These are phyloP conservation scores for Aspergillus piperis DNA, from an alignment of 2,329 filamentous ascomycete genomes.

Conservation along the genomic window DNA sequence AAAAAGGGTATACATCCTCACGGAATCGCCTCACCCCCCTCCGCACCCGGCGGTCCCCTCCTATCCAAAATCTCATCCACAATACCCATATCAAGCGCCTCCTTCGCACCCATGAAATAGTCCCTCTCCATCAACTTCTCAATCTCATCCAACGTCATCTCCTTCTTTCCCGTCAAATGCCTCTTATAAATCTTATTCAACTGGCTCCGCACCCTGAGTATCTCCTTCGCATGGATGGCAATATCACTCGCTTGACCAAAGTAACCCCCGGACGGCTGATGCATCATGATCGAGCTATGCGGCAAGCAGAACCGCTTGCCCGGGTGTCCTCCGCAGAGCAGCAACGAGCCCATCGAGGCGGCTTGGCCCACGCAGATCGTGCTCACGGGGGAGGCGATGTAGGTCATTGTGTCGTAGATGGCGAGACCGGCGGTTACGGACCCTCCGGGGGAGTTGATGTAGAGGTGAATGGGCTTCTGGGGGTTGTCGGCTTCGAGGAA, in stretches of 20 bases:
- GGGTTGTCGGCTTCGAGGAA: conserved; percentile 98
- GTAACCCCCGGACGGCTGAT: conserved; percentile 83
- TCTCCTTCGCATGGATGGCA: conserved; percentile 95
- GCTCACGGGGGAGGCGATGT: conserved; percentile 88
- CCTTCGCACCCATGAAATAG: conserved; percentile 85
- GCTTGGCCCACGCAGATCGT: conserved; percentile 95
- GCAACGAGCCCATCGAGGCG: conserved; percentile 88
- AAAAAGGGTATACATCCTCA: background rate
- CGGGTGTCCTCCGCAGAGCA: conserved; percentile 81
- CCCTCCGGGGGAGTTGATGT: conserved; percentile 95
- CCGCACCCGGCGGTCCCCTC: conserved; percentile 31
- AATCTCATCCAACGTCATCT: conserved; percentile 76
- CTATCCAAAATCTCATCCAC: conserved; percentile 79
- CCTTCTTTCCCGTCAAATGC: conserved; percentile 72
- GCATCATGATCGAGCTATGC: conserved; percentile 95
- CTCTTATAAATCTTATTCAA: conserved; percentile 86
- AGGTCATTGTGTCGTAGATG: conserved; percentile 99
- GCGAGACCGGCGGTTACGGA: conserved; percentile 82
- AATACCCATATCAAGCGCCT: conserved; percentile 87
- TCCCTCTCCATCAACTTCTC: conserved; percentile 96
- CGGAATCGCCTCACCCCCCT: conserved; percentile 27
- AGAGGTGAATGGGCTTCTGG: conserved; percentile 92
- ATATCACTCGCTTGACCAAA: conserved; percentile 75
- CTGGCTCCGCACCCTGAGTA: conserved; percentile 79
- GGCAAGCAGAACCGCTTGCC: conserved; percentile 86